Base-by-base conservation (phyloP, 495 filamentous ascomycete genomes). In the Penicillium cataractarum region DNA sequence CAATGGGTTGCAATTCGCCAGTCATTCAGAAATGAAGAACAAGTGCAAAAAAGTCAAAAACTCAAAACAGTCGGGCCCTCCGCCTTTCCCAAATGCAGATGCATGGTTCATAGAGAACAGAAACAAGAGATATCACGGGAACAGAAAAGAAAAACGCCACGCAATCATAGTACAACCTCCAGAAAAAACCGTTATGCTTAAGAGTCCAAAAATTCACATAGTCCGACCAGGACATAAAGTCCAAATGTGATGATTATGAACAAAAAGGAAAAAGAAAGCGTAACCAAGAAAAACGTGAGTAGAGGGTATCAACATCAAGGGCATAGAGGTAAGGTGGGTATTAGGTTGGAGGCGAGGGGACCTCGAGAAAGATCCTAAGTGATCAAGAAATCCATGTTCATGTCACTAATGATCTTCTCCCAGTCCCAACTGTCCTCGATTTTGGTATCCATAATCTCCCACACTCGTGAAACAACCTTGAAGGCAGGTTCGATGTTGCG, bases 391-490 rank as follows among this genome's bases (percentile, higher is more conserved):
- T 96, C 92, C 77, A 91, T 87, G 22, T 87, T 89, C 82, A 92
- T 87, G 24, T 83, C 75, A 37, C 83, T 80, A 44, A 93, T 92
- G 56, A 96, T 89, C 48, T 83, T 85, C 70, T 96, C 91, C 93
- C 92, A 96, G 73, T 97, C 93, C 93, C 93, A 97, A 53, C 84
- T 87, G 35, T 84, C 79, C 76, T 92, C 91, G 29, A 88, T 84
- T 15, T 86, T 88, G 5, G 69, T 78, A 62, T 90, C 90, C 92
- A 97, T 97, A 35, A 92, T 78, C 50, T 85, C 80, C 93, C 93
- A 97, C 7, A 97, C 81, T 55, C 84, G 84, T 68, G 90, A 82
- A n/a, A 97, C 88, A 7, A 96, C 87, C 60, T 87, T 81, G 52
- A 86, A 78, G 12, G 90, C 91, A 37, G 86, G 86, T 63, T 91